These are phyloP conservation scores for Ogataea paraovalis DNA, from an alignment of 805 yeast species.

Conservation along the genomic window DNA sequence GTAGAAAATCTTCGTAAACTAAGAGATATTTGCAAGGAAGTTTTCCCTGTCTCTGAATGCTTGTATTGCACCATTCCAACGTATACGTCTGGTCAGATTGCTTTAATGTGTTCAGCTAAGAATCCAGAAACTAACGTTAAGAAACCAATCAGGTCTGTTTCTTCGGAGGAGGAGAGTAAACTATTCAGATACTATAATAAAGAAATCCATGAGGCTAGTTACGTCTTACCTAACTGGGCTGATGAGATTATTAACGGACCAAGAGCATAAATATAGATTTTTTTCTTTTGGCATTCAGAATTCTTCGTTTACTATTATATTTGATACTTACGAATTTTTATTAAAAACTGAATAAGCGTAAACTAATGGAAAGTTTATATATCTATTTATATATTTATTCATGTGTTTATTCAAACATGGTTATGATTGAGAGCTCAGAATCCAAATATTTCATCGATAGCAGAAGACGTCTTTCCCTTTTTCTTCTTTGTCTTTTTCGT, in stretches of 20 bases:
- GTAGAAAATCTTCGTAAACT: constrained; percentile 47
- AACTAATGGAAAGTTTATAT: too few relatives aligned
- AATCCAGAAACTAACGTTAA: constrained; percentile 42
- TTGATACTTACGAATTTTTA: too few relatives aligned
- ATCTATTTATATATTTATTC: too few relatives aligned
- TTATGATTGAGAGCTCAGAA: constrained; percentile 22
- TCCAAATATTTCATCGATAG: constrained; percentile 77
- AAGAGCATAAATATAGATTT: neutral
- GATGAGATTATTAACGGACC: constrained; percentile 20
- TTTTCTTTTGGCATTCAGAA: neutral
- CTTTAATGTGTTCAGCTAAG: constrained; percentile 69
- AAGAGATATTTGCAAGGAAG: constrained; percentile 44
- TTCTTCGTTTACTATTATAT: neutral
- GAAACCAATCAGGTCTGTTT: constrained; percentile 47
- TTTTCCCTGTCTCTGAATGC: constrained; percentile 60
- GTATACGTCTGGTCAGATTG: constrained; percentile 85
- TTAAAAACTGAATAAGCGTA: too few relatives aligned
- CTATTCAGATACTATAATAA: constrained; percentile 63
- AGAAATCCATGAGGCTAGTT: constrained; percentile 65
- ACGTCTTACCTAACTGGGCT: constrained; percentile 82
- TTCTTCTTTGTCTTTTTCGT: constrained; percentile 30
- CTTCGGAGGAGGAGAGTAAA: constrained; percentile 42
- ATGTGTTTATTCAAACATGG: too few relatives aligned
- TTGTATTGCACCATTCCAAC: constrained; percentile 83
- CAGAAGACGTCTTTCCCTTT: constrained; percentile 46